Evolutionary conservation across 495 filamentous ascomycete genomes (phyloP).

Genomic region (Lasiosphaeris hirsuta): DNA sequence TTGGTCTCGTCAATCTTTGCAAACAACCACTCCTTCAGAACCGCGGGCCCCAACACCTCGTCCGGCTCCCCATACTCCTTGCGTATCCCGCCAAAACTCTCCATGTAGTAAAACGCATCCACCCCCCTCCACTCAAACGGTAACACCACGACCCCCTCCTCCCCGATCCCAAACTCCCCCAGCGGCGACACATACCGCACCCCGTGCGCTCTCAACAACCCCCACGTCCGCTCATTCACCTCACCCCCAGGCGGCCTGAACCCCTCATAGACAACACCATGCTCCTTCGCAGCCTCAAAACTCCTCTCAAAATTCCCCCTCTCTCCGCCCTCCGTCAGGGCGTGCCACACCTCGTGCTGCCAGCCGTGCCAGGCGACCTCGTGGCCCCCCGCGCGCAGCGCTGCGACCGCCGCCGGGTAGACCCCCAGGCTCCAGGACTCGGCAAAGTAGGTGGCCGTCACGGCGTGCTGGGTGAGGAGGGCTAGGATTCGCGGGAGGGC

Average conservation of each 20-base stretch:
- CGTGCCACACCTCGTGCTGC: constrained; percentile 32
- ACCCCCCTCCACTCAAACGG: constrained; percentile 34
- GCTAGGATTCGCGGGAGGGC: constrained; percentile 33
- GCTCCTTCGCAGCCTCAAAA: constrained; percentile 13
- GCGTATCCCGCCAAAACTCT: constrained; percentile 25
- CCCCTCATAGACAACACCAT: constrained; percentile 23
- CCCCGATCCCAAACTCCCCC: constrained; percentile 20
- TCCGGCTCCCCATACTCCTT: constrained; percentile 16
- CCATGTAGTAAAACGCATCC: constrained; percentile 39
- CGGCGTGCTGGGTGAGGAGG: constrained; percentile 21
- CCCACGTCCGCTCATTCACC: constrained; percentile 26
- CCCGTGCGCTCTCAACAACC: constrained; percentile 17
- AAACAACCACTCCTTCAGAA: constrained; percentile 23
- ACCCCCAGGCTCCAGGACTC: constrained; percentile 35
- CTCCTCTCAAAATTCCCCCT: constrained; percentile 23
- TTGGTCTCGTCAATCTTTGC: constrained; percentile 23
- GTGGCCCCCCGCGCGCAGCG: constrained; percentile 19
- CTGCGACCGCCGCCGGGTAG: constrained; percentile 23
- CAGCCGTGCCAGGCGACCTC: constrained; percentile 37
- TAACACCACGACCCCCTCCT: constrained; percentile 25
- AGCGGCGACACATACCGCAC: constrained; percentile 29
- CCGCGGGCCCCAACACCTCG: constrained; percentile 12
- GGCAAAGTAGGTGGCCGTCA: constrained; percentile 34
- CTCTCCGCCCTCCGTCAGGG: constrained; percentile 17
- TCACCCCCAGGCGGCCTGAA: constrained; percentile 34